These are phyloP conservation scores for Yarrowia sp. DNA, from an alignment of 805 yeast species.

Conservation along the genomic window DNA sequence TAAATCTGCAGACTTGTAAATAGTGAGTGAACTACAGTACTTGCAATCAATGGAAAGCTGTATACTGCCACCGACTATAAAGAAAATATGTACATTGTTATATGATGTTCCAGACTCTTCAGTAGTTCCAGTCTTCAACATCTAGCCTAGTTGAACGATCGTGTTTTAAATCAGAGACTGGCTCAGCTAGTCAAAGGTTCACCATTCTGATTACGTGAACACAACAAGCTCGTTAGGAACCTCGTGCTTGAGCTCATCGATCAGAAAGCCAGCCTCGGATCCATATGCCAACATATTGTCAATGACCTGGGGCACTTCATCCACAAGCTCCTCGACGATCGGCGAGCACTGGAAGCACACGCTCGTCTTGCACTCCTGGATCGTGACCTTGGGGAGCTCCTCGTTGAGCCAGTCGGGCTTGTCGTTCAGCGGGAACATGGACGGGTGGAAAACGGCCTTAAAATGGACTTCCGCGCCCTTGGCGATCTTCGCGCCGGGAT, in stretches of 20 bases:
- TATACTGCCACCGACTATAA: too few relatives aligned
- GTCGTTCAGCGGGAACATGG: conserved; percentile 5
- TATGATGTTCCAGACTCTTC: too few relatives aligned
- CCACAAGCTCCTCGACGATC: conserved; percentile 32
- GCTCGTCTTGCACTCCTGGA: conserved; percentile 29
- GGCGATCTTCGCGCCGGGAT: conserved; percentile 51
- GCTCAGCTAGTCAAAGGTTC: too few relatives aligned
- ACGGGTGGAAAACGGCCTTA: conserved; percentile 20
- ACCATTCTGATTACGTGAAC: not conserved
- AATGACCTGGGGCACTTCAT: conserved; percentile 28
- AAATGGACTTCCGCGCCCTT: conserved; percentile 52
- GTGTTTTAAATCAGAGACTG: too few relatives aligned
- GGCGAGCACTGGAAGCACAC: conserved; percentile 36
- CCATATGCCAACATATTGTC: conserved; percentile 38
- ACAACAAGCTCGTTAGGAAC: conserved; percentile 35
- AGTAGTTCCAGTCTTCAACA: too few relatives aligned
- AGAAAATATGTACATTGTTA: too few relatives aligned
- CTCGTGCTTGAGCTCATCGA: conserved; percentile 36
- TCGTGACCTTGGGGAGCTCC: not conserved
- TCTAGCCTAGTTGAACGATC: too few relatives aligned
- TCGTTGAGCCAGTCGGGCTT: conserved; percentile 4
- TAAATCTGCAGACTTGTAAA: too few relatives aligned
- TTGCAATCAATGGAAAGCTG: too few relatives aligned
- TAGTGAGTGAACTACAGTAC: too few relatives aligned
- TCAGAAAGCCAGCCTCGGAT: conserved; percentile 38